phyloP scores from a whole-genome alignment of 306 rosid species.

The Macrotyloma uniflorum region DNA sequence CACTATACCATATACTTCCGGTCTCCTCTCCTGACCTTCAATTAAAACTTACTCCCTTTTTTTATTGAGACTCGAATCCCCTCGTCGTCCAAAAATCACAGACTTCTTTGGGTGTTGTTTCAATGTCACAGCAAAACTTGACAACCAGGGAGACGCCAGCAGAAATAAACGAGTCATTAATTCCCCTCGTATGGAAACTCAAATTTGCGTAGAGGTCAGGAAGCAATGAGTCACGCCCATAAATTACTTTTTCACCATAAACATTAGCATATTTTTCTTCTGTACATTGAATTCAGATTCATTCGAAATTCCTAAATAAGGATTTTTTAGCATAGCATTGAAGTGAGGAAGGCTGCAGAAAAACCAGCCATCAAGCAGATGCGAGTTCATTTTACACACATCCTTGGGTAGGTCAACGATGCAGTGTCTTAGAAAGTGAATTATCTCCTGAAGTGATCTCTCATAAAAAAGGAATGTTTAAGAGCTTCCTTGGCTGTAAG shows the following conservation, averaged over 20 bases:
- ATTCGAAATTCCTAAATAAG: not conserved
- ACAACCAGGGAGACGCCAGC: too few relatives aligned
- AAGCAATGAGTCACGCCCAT: not conserved
- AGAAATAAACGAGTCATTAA: too few relatives aligned
- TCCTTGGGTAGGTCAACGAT: not conserved
- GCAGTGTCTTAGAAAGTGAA: not conserved
- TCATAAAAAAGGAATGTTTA: conserved; percentile 69
- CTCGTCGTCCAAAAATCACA: too few relatives aligned
- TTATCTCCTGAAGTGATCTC: conserved; percentile 65
- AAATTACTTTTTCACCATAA: not conserved
- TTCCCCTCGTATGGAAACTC: too few relatives aligned
- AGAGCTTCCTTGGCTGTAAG: conserved; percentile 76
- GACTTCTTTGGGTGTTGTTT: too few relatives aligned
- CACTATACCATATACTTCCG: too few relatives aligned
- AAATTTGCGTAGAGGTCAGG: not conserved
- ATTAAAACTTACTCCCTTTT: too few relatives aligned
- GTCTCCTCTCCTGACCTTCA: too few relatives aligned
- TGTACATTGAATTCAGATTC: conserved; percentile 3
- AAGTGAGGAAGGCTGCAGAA: not conserved
- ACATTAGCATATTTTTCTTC: not conserved
- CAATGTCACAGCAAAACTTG: too few relatives aligned
- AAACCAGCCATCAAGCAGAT: not conserved
- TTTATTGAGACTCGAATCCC: too few relatives aligned
- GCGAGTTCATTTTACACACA: not conserved
- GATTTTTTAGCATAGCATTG: not conserved